Base-by-base conservation (phyloP, 352 stramenopile genomes). In the Globisporangium perplexum region DNA sequence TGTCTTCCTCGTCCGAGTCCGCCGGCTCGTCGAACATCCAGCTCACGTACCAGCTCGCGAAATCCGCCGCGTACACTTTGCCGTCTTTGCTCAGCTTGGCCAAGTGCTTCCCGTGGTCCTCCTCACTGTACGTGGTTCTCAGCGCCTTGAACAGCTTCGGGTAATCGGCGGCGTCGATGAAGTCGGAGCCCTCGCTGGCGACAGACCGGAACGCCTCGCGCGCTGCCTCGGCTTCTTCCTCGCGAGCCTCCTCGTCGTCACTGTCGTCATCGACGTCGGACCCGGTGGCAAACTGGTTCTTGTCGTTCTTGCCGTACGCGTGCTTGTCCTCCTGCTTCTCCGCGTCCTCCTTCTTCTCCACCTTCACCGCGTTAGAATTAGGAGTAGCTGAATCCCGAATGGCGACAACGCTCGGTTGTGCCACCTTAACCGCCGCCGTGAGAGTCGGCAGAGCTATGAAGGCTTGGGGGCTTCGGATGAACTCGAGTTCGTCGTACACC, bases 211-310 rank as follows among this genome's bases (percentile, higher is more conserved):
- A 90, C 7, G 67, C 69, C 15, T 41, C 23, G 49, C 61, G 57
- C 17, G 74, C 78, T 7, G 65, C 78, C 0, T 76, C 66, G 62
- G 81, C 70, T 66, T 87, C 79, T 69, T 90, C 74, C 52, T 62
- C 63, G 7, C 79, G 79, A 35, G 82, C 74, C 58, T 77, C 78
- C 53, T 89, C 78, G 10, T 87, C 74, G 26, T 87, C 74, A 30
- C 58, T 71, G n/a, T 75, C 75, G 24, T 87, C 78, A 10, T 51
- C 62, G 17, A 24, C 39, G 24, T 83, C 68, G 0, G 53, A 75
- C 12, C 74, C 64, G 12, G 5, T 48, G 0, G 69, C 69, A 28
- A 90, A 88, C 39, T 69, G 63, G 50, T 90, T 90, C 17, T 84
- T 65, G 33, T 78, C 75, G 42, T 83, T 83, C 45, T 86, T 71